Evolutionary conservation across 768 basidiomycete genomes (phyloP), one percentile per base, ranked within the genome.

Genomic region (Hypholoma sublateritium): DNA sequence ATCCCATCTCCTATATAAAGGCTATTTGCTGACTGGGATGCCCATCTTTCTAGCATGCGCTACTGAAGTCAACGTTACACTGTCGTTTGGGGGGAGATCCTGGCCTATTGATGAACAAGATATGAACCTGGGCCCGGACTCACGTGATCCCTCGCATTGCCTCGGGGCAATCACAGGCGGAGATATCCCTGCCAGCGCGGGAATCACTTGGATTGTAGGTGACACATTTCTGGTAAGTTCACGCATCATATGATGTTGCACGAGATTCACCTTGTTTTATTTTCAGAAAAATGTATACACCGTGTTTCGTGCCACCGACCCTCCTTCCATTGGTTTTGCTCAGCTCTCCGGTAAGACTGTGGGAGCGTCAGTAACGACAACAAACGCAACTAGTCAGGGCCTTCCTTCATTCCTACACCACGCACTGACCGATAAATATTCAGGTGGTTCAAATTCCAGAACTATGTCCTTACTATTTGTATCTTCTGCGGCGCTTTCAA

Each of bases 81-180:
- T 97, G 13, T 81, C 86, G 6, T 97, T 94, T 61, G 92, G 93
- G 3, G 87, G 88, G 1, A 80, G 82, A 58, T 61, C 74, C 1
- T 98, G 96, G 89, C 70, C 86, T 5, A 90, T 98, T 67, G 80
- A 73, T 63, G 56, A 82, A 0, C 72, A 64, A 8, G 96, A 98
- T 65, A 89, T 98, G 80, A 92, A 89, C 67, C 72, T 95, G 6
- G 89, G 90, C 2, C 62, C 64, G 0, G 62, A 89, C 50, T 21
- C 66, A 32, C 28, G 37, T 7, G 62, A 65, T 25, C 64, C 75
- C 43, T 61, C 62, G 8, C 61, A 63, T 25, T 89, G 89, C 58
- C 63, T 83, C 0, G 90, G 90, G 22, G 87, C 80, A 1, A 82
- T 92, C 47, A 90, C 91, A 56, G 90, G 89, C 59, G 51, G 51